These are phyloP conservation scores for Chlamydomonas sp. DNA, from an alignment of 139 green algal genomes.

Conservation along the genomic window DNA sequence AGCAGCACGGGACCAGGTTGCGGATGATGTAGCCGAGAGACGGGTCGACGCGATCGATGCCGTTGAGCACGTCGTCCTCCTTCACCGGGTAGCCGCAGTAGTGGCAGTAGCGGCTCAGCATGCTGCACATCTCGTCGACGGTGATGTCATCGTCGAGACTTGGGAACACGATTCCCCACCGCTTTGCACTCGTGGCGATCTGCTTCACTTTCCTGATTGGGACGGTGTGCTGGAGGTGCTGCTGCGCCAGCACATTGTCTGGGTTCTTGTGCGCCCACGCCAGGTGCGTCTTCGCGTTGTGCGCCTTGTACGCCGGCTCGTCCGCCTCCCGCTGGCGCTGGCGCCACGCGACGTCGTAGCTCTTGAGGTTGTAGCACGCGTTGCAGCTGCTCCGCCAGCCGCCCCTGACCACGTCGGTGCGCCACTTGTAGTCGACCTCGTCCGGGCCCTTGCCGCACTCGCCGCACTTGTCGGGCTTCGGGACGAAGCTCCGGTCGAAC, in stretches of 20 bases:
- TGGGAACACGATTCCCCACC: too few relatives aligned
- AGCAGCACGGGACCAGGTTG: conserved; percentile 2
- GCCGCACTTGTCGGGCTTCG: neutral
- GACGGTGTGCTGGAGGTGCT: neutral
- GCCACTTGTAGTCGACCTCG: neutral
- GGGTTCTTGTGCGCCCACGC: neutral
- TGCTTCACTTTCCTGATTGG: neutral
- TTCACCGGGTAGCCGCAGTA: neutral
- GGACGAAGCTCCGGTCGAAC: neutral
- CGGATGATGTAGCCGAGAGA: neutral
- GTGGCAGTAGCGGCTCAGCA: neutral
- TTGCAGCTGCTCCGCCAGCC: neutral
- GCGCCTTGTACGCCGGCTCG: neutral
- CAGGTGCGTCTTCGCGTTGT: neutral
- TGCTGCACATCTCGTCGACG: neutral
- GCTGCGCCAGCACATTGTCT: neutral
- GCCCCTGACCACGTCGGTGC: neutral
- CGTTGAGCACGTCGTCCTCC: neutral
- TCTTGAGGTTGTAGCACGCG: neutral
- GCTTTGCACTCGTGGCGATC: neutral
- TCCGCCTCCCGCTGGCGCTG: neutral
- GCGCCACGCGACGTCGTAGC: neutral
- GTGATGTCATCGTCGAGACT: neutral
- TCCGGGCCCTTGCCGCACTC: neutral
- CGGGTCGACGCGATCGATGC: neutral